Evolutionary conservation across 371 early-diverging fungal species (phyloP).

Genomic region (Mortierella sp.): DNA sequence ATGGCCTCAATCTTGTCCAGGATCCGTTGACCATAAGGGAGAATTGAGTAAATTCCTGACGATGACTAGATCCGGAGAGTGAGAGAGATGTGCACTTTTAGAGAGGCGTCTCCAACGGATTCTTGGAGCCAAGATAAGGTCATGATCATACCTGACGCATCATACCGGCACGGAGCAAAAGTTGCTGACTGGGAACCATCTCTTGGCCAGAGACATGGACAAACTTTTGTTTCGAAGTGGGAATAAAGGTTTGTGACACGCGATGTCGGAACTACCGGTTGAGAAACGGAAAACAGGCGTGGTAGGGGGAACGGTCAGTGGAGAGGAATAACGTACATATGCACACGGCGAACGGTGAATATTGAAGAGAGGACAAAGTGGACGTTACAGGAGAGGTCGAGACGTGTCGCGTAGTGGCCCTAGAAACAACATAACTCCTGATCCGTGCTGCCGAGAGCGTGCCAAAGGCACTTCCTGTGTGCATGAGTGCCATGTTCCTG

Average conservation of each 20-base stretch:
- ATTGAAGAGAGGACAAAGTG: neutral
- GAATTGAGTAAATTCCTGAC: slow-evolving; percentile 83
- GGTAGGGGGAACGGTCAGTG: neutral
- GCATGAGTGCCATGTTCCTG: slow-evolving; percentile 17
- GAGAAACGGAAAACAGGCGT: neutral
- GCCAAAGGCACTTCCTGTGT: slow-evolving; percentile 7
- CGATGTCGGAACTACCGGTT: slow-evolving; percentile 41
- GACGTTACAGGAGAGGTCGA: slow-evolving; percentile 19
- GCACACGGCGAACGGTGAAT: neutral
- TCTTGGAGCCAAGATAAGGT: no score
- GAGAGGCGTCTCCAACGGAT: no score
- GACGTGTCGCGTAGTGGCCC: slow-evolving; percentile 4
- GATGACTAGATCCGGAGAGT: slow-evolving; percentile 58
- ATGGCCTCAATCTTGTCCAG: slow-evolving; percentile 79
- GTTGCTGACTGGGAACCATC: slow-evolving; percentile 52
- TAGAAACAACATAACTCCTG: neutral
- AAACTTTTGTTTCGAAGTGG: slow-evolving; percentile 52
- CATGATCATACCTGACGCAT: slow-evolving; percentile 47
- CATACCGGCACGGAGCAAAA: slow-evolving; percentile 50
- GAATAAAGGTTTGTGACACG: slow-evolving; percentile 35
- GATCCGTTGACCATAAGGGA: slow-evolving; percentile 83
- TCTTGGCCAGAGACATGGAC: slow-evolving; percentile 49
- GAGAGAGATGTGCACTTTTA: neutral
- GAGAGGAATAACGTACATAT: no score
- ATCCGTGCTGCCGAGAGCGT: neutral